Evolutionary conservation across 176 grass and related monocot species (phyloP).

Genomic region (Bonia amplexicaulis): DNA sequence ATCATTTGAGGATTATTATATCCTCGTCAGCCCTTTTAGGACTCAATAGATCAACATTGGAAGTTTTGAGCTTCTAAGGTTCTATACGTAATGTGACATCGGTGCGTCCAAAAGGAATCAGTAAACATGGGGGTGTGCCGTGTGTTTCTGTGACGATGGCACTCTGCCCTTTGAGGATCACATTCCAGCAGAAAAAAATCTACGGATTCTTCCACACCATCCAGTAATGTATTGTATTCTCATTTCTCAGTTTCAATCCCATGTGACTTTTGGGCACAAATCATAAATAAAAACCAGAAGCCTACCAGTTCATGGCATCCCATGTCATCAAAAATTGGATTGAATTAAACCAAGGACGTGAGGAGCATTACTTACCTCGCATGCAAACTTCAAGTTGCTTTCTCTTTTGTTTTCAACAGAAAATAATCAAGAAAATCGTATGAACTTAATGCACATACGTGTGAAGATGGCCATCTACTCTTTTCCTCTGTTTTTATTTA

Average conservation of each 20-base stretch:
- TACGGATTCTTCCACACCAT: constrained; percentile 41
- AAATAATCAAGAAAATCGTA: constrained; percentile 14
- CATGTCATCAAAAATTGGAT: constrained; percentile 25
- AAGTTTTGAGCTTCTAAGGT: neutral
- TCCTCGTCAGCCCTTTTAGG: neutral
- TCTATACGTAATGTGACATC: neutral
- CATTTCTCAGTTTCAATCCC: constrained; percentile 27
- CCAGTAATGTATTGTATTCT: constrained; percentile 16
- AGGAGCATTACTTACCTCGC: constrained; percentile 35
- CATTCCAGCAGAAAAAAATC: constrained; percentile 45
- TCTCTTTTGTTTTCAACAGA: constrained; percentile 16
- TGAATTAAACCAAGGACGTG: constrained; percentile 37
- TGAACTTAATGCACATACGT: constrained; percentile 27
- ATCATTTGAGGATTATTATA: too few relatives aligned
- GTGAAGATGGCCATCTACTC: neutral
- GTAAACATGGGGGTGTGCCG: constrained; percentile 22
- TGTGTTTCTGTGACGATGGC: neutral
- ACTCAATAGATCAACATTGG: neutral
- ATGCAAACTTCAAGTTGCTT: constrained; percentile 31
- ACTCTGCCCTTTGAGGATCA: constrained; percentile 7
- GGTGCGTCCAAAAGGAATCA: neutral
- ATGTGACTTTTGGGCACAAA: constrained; percentile 31
- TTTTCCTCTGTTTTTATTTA: neutral
- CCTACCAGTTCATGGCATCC: neutral
- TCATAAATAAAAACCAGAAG: constrained; percentile 22